Base-by-base conservation (phyloP, 106 monocot species). In the Platanthera zijinensis region DNA sequence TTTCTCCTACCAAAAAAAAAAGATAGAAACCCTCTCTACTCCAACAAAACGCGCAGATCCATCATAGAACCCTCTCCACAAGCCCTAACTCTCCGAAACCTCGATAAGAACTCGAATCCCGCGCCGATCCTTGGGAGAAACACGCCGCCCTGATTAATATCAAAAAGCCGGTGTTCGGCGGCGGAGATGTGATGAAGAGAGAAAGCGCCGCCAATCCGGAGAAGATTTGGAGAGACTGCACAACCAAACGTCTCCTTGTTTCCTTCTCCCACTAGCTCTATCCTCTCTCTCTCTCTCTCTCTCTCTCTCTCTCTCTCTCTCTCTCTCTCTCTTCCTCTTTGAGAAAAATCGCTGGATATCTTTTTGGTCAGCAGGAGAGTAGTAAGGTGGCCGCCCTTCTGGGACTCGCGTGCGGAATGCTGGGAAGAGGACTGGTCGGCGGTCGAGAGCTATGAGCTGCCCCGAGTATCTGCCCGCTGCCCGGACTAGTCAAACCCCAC, bases 301-400 rank as follows among this genome's bases (percentile, higher is more conserved):
- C 47, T 46, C 19, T 9, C 57, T 57, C 8, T 48, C 6, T 14
- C 57, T 11, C 11, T 0, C 0, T 0, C 28, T 30, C 32, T 39
- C 1, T 32, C 18, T 66, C 66, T 50, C 19, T 17, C 12, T 10
- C 10, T 51, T 73, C 73, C 25, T 48, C 32, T 52, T 49, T 61
- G 79, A 79, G 73, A 79, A 79, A 79, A 80, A 80, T 80, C 73
- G 79, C 79, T 74, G 79, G 79, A 80, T 61, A 9, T 62, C 79
- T 73, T 74, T 74, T 74, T 51, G 74, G 51, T 74, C 70, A 70
- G 48, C 48, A 70, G n/a, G 53, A 48, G n/a, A 48, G 39, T 39
- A 25, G 70, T 48, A 47, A 48, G 17, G 70, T 19, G 74, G 19
- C 50, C 50, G 32, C 46, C 46, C 18, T 73, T 73, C 52, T 52